Evolutionary conservation across 495 filamentous ascomycete species (phyloP).

Genomic region (Tuber indicum): DNA sequence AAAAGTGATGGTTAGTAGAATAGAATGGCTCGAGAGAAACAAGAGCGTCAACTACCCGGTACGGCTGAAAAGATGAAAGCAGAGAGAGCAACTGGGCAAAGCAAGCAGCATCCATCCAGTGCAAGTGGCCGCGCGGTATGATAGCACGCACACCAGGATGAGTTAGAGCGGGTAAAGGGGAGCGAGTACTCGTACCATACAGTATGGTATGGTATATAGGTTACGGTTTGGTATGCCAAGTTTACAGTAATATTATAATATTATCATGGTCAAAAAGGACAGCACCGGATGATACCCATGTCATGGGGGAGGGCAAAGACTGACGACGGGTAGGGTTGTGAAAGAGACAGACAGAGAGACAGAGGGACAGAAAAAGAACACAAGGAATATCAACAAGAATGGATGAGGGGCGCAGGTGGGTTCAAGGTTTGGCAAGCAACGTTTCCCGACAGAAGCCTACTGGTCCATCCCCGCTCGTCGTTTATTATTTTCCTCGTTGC

Average conservation of each 20-base stretch:
- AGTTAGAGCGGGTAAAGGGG: constrained; percentile 5
- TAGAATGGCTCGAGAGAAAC: neutral
- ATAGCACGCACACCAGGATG: neutral
- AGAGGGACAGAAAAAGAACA: neutral
- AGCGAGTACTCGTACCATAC: neutral
- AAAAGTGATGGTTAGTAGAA: neutral
- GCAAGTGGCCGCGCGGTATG: neutral
- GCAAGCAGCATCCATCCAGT: neutral
- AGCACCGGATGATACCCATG: too few relatives aligned
- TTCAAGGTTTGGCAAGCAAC: neutral
- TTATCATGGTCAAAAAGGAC: too few relatives aligned
- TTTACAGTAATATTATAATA: neutral
- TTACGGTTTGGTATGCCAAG: neutral
- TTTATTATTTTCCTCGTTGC: neutral
- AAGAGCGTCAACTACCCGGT: neutral
- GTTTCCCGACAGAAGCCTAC: neutral
- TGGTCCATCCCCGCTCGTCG: neutral
- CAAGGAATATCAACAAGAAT: neutral
- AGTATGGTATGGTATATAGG: neutral
- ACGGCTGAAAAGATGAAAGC: neutral
- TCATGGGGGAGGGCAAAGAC: neutral
- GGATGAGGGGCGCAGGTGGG: neutral
- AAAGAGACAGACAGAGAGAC: neutral
- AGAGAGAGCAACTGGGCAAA: neutral
- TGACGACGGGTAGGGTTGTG: neutral